phyloP scores from a whole-genome alignment of 2,329 filamentous ascomycete genomes.

The Diaporthe helianthi region DNA sequence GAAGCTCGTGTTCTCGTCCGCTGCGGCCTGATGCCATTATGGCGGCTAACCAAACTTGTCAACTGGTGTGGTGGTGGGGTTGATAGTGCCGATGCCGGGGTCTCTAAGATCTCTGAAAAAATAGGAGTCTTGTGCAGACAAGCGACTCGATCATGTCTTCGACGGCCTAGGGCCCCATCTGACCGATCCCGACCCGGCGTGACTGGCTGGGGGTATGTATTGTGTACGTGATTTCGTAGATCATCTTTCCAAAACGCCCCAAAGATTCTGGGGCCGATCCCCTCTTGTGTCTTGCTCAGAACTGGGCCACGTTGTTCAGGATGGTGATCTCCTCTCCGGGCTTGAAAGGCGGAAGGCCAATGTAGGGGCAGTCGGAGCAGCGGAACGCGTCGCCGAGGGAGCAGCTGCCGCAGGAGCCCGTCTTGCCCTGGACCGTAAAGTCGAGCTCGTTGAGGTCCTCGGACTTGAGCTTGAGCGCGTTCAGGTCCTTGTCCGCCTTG shows the following conservation, averaged over 20 bases:
- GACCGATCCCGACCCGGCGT: background rate
- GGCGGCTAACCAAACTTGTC: background rate
- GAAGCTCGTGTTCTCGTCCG: background rate
- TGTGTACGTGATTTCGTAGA: background rate
- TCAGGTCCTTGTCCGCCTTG: constrained; percentile 43
- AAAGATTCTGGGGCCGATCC: background rate
- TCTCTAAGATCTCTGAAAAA: background rate
- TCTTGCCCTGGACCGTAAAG: constrained; percentile 97
- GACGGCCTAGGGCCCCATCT: background rate
- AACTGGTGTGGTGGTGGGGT: background rate
- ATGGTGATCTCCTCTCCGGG: constrained; percentile 92
- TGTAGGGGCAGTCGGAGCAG: constrained; percentile 62
- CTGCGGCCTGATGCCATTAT: background rate
- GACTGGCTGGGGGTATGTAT: background rate
- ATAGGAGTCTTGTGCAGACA: background rate
- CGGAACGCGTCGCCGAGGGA: constrained; percentile 89
- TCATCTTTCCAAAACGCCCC: background rate
- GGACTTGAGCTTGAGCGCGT: constrained; percentile 71
- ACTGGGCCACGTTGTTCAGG: constrained; percentile 83
- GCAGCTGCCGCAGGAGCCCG: constrained; percentile 93
- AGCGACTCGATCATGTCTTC: background rate
- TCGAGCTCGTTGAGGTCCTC: constrained; percentile 90
- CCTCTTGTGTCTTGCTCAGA: constrained; percentile 56
- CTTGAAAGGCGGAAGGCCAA: constrained; percentile 94
- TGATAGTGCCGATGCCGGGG: background rate